phyloP scores from a whole-genome alignment of 176 grass and related monocot species.

The Aegilops longissima region DNA sequence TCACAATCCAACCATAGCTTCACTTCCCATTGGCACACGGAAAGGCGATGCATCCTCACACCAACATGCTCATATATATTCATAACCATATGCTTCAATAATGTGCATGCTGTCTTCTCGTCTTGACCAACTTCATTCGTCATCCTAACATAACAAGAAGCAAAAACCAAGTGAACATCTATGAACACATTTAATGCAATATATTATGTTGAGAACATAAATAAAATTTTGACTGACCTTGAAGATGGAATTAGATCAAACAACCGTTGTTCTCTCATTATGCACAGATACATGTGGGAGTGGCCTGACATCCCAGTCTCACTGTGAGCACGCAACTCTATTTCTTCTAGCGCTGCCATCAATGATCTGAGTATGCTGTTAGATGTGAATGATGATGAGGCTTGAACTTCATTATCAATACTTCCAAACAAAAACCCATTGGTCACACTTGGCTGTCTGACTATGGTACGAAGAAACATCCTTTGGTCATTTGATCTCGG shows the following conservation, averaged over 20 bases:
- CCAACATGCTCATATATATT: constrained; percentile 94
- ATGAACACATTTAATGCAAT: constrained; percentile 25
- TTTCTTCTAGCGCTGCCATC: constrained; percentile 87
- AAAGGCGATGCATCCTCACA: constrained; percentile 92
- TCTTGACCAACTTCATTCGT: constrained; percentile 56
- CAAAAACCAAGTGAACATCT: constrained; percentile 18
- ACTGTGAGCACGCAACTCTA: constrained; percentile 88
- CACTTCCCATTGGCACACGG: constrained; percentile 98
- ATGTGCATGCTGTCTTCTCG: constrained; percentile 53
- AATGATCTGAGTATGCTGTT: constrained; percentile 90
- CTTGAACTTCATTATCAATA: constrained; percentile 71
- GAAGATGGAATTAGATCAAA: constrained; percentile 82
- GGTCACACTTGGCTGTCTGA: constrained; percentile 69
- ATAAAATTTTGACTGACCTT: constrained; percentile 56
- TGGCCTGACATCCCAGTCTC: constrained; percentile 74
- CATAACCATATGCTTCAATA: constrained; percentile 88
- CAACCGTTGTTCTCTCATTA: constrained; percentile 71
- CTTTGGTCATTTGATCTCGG: constrained; percentile 59
- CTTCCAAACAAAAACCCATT: constrained; percentile 61
- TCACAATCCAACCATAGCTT: constrained; percentile 79
- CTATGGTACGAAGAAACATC: constrained; percentile 95
- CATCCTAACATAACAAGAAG: constrained; percentile 51
- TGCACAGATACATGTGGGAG: constrained; percentile 94
- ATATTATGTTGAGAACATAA: constrained; percentile 24
- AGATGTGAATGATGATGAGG: constrained; percentile 78